These are phyloP conservation scores for Nepenthes gracilis DNA, from an alignment of 148 eudicot species.

Conservation along the genomic window DNA sequence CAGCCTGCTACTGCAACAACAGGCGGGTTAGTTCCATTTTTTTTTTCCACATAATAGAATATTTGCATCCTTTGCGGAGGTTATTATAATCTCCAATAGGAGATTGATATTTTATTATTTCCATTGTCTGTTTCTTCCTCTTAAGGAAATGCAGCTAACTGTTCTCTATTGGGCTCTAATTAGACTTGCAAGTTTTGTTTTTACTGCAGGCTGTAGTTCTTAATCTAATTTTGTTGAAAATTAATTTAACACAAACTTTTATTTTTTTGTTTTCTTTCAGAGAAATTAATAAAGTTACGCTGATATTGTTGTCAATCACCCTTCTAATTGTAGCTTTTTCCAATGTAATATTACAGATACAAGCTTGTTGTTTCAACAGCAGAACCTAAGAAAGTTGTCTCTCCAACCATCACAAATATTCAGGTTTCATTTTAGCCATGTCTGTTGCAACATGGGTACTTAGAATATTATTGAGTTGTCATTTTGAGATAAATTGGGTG, in stretches of 20 bases:
- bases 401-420: constrained; percentile 78
- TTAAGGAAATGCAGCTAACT: too few relatives aligned
- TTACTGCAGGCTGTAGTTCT: background rate
- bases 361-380: constrained; percentile 78
- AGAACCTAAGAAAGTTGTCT: constrained; percentile 74
- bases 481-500: too few relatives aligned
- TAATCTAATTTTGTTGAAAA: too few relatives aligned
- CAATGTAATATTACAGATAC: constrained; percentile 44
- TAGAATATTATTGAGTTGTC: too few relatives aligned
- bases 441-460: background rate
- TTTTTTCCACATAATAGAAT: background rate
- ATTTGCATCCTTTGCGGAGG: too few relatives aligned
- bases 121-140: background rate
- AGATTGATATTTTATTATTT: background rate
- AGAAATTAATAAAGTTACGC: background rate
- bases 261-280: background rate
- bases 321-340: constrained; percentile 2
- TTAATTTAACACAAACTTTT: too few relatives aligned
- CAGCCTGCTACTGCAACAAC: constrained; percentile 97
- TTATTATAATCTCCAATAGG: too few relatives aligned
- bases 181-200: background rate
- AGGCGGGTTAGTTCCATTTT: constrained; percentile 72
- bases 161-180: too few relatives aligned
- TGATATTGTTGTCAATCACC: background rate
- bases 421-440: constrained; percentile 38